Conservation (phyloP, 192 early-diverging fungal genomes). For the Backusella circina region DNA sequence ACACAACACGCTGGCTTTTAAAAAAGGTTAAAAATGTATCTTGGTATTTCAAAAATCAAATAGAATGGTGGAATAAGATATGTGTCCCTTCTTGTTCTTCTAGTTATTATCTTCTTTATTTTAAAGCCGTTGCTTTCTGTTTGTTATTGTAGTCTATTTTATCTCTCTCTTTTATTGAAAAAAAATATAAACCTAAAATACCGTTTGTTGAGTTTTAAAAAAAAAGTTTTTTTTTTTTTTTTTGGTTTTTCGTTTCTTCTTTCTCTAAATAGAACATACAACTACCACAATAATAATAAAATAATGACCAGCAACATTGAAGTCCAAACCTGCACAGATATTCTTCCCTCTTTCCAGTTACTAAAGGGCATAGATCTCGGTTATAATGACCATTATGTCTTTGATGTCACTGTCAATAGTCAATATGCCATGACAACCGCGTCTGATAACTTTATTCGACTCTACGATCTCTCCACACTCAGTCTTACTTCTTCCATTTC, state of each 20-base stretch:
- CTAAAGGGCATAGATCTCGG: constrained; percentile 38
- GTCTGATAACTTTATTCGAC: constrained; percentile 61
- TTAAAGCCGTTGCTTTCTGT: too few relatives aligned
- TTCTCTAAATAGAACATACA: not conserved
- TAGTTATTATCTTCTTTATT: too few relatives aligned
- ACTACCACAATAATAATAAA: not conserved
- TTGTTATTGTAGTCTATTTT: too few relatives aligned
- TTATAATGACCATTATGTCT: constrained; percentile 49
- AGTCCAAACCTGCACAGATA: constrained; percentile 4
- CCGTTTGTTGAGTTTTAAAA: not conserved
- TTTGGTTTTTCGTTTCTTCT: not conserved
- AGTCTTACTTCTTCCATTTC: constrained; percentile 39
- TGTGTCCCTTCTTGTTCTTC: too few relatives aligned
- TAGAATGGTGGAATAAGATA: too few relatives aligned
- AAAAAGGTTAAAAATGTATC: too few relatives aligned
- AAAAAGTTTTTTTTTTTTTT: not conserved
- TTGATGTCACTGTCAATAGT: constrained; percentile 47
- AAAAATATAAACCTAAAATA: not conserved
- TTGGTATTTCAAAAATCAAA: too few relatives aligned
- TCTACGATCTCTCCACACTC: constrained; percentile 56
- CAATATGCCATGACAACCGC: constrained; percentile 50
- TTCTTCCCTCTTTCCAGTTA: constrained; percentile 41
- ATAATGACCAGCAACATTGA: not conserved
- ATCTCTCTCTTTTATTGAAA: not conserved
- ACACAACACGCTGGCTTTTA: too few relatives aligned